These are phyloP conservation scores for Cyberlindnera euphorbiiphila DNA, from an alignment of 805 yeast genomes.

Conservation along the genomic window DNA sequence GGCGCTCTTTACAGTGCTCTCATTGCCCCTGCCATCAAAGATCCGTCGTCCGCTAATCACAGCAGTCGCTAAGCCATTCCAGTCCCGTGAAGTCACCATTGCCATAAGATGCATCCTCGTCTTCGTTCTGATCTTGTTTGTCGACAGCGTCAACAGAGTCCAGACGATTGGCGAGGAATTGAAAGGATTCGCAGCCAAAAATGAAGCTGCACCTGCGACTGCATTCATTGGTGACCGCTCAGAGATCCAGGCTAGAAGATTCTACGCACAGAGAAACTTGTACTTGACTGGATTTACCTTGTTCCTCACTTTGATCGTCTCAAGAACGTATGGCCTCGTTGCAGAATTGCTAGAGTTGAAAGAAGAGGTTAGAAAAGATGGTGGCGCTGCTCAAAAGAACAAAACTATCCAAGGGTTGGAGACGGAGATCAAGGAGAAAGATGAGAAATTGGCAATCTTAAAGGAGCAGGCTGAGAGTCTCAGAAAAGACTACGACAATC, in stretches of 20 bases:
- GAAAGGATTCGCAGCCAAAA: constrained; percentile 30
- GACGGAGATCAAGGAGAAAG: constrained; percentile 39
- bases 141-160: constrained; percentile 86
- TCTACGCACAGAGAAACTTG: constrained; percentile 95
- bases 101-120: constrained; percentile 78
- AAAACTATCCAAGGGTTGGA: constrained; percentile 21
- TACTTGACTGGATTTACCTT: constrained; percentile 93
- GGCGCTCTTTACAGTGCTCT: constrained; percentile 70
- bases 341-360: constrained; percentile 65
- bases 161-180: constrained; percentile 64
- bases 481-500: constrained; percentile 56
- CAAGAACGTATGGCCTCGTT: constrained; percentile 79
- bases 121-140: constrained; percentile 76
- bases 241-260: constrained; percentile 85
- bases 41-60: constrained; percentile 65
- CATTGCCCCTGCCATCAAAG: constrained; percentile 79
- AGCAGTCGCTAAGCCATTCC: constrained; percentile 64
- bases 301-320: constrained; percentile 79
- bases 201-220: constrained; percentile 19
- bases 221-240: constrained; percentile 53
- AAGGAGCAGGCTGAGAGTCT: constrained; percentile 71
- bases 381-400: constrained; percentile 26
- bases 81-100: constrained; percentile 66
- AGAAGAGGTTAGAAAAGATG: constrained; percentile 48
- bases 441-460: constrained; percentile 59